A percentile compares a stretch with the other conserved stretches of the same genome.
These are phyloP conservation scores for Vinca minor DNA, from an alignment of 257 asterid genomes.

Conservation along the genomic window DNA sequence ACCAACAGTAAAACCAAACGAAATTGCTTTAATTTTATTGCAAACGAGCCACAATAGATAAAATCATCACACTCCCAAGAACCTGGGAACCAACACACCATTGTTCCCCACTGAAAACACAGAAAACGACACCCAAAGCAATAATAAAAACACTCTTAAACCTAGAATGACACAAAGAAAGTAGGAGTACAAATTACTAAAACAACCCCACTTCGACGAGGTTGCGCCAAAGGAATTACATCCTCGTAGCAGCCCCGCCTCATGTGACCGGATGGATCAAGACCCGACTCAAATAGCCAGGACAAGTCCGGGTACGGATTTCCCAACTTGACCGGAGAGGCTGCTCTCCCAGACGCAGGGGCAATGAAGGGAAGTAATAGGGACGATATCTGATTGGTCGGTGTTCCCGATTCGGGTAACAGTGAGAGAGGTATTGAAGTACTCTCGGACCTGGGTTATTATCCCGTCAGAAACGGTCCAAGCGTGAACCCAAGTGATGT, in stretches of 20 bases:
- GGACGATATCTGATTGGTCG: slow-evolving; percentile 31
- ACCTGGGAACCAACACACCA: slow-evolving; percentile 7
- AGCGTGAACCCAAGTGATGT: slow-evolving; percentile 93
- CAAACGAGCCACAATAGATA: slow-evolving; percentile 3
- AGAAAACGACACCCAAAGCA: neutral
- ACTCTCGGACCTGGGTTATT: slow-evolving; percentile 90
- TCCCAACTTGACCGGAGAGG: slow-evolving; percentile 65
- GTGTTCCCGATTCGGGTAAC: slow-evolving; percentile 58
- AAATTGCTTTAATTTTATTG: slow-evolving; percentile 8
- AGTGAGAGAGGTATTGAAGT: slow-evolving; percentile 86
- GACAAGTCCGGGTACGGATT: slow-evolving; percentile 82
- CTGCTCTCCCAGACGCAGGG: slow-evolving; percentile 87
- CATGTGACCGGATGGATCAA: too few relatives aligned
- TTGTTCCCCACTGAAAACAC: neutral
- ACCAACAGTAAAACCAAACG: neutral
- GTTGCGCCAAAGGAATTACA: too few relatives aligned
- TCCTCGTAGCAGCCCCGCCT: slow-evolving; percentile 1
- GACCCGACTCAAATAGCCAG: slow-evolving; percentile 41
- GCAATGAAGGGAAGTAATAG: slow-evolving; percentile 43
- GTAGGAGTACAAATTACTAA: too few relatives aligned
- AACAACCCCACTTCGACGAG: too few relatives aligned
- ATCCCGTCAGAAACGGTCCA: slow-evolving; percentile 96
- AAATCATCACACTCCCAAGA: neutral
- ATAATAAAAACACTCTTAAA: neutral
- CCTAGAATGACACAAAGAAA: too few relatives aligned